phyloP scores from a whole-genome alignment of 768 basidiomycete genomes.

The Leucosporidium creatinivorum region DNA sequence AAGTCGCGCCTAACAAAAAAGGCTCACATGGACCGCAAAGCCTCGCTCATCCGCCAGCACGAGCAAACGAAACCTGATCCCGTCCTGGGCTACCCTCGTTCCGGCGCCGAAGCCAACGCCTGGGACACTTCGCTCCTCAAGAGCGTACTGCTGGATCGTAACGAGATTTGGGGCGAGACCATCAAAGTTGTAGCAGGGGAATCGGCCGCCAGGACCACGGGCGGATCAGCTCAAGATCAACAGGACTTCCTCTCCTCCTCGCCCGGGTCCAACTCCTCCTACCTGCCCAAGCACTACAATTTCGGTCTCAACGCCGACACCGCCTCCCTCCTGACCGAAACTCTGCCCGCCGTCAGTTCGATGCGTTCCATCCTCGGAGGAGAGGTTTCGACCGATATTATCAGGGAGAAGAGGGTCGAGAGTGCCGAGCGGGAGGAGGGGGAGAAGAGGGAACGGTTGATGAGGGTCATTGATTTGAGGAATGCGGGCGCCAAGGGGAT shows the following conservation, averaged over 20 bases:
- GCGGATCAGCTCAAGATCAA: not conserved
- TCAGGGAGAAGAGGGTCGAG: constrained; percentile 7
- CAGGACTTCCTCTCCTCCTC: not conserved
- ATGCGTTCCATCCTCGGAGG: constrained; percentile 15
- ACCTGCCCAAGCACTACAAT: constrained; percentile 45
- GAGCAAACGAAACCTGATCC: constrained; percentile 53
- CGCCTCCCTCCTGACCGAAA: constrained; percentile 42
- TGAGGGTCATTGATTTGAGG: constrained; percentile 67
- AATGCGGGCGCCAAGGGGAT: constrained; percentile 85
- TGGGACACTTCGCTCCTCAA: constrained; percentile 62
- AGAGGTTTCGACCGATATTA: not conserved
- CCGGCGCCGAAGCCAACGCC: constrained; percentile 47
- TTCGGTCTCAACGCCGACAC: constrained; percentile 53
- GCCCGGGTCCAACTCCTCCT: not conserved
- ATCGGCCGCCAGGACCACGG: not conserved
- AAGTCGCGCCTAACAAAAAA: constrained; percentile 41
- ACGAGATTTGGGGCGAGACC: constrained; percentile 7
- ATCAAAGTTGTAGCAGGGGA: constrained; percentile 9
- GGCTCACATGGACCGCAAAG: constrained; percentile 42
- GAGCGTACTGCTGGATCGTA: constrained; percentile 25
- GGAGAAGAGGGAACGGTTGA: constrained; percentile 47
- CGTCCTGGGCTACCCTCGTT: constrained; percentile 62
- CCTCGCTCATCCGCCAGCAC: constrained; percentile 42
- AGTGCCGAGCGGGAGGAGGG: constrained; percentile 29
- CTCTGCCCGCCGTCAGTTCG: constrained; percentile 11